A percentile compares a stretch with the other conserved stretches of the same genome.
Evolutionary conservation across 2,329 filamentous ascomycete genomes (phyloP).

Genomic region (Colletotrichum noveboracense): DNA sequence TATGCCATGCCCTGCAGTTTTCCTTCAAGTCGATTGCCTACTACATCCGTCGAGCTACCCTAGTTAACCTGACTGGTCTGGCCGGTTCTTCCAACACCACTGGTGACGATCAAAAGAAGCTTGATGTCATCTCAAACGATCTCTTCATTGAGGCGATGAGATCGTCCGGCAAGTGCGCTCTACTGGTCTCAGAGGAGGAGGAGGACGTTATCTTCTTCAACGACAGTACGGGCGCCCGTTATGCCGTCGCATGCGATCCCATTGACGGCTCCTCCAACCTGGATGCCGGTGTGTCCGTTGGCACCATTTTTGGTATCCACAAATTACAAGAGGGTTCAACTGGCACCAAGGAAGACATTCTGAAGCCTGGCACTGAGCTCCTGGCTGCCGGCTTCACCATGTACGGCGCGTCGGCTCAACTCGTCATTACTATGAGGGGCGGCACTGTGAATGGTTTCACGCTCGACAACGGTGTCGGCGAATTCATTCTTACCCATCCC

Average conservation of each 20-base stretch:
- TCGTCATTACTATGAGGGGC: constrained; percentile 96
- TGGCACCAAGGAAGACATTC: constrained; percentile 82
- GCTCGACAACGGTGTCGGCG: constrained; percentile 92
- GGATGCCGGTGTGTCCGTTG: constrained; percentile 96
- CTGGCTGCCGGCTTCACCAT: constrained; percentile 98
- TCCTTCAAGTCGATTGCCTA: constrained; percentile 99
- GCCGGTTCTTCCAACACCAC: constrained; percentile 95
- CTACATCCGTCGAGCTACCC: constrained; percentile 94
- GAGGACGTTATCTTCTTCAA: constrained; percentile 91
- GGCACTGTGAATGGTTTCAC: constrained; percentile 97
- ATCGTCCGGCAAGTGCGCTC: constrained; percentile 86
- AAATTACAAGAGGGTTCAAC: constrained; percentile 79
- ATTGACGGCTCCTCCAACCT: constrained; percentile 98
- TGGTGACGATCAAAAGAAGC: constrained; percentile 99
- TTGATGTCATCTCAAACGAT: constrained; percentile 98
- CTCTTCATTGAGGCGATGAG: constrained; percentile 96
- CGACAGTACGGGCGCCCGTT: constrained; percentile 76
- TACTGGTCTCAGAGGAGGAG: constrained; percentile 98
- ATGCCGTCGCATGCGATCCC: constrained; percentile 95
- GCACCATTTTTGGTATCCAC: constrained; percentile 96
- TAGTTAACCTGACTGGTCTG: constrained; percentile 94
- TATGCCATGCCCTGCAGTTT: constrained; percentile 98
- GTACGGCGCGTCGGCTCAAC: constrained; percentile 96
- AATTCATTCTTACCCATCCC: constrained; percentile 98
- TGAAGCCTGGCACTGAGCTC: constrained; percentile 88